Percentiles rank a stretch among this genome's conserved stretches.
These are phyloP conservation scores for Colletotrichum shisoi DNA, from an alignment of 2,329 filamentous ascomycete species.

Conservation along the genomic window DNA sequence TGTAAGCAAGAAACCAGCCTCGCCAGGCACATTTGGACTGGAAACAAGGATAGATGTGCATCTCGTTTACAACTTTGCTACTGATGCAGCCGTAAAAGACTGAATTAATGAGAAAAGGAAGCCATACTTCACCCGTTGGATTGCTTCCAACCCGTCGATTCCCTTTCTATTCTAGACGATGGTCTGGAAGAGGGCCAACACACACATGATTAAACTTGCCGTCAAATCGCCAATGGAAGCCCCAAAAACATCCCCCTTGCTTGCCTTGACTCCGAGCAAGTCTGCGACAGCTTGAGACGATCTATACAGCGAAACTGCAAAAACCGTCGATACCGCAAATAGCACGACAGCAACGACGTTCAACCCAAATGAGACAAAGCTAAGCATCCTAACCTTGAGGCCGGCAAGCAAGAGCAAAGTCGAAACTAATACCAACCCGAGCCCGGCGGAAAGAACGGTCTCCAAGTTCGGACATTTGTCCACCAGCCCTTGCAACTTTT, in stretches of 20 bases:
- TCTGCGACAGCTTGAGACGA: conserved; percentile 10
- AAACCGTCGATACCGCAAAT: not conserved
- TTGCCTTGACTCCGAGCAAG: not conserved
- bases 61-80: too few relatives aligned
- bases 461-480: conserved; percentile 9
- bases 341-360: not conserved
- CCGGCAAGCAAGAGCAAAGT: conserved; percentile 6
- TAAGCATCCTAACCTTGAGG: conserved; percentile 13
- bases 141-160: not conserved
- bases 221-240: not conserved
- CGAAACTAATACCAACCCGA: not conserved
- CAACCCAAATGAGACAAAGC: conserved; percentile 3
- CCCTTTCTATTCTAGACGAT: not conserved
- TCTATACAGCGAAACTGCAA: not conserved
- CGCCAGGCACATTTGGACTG: too few relatives aligned
- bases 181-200: not conserved
- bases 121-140: not conserved
- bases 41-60: too few relatives aligned
- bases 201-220: conserved; percentile 3
- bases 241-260: conserved; percentile 6
- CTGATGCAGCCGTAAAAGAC: too few relatives aligned
- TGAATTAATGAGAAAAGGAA: not conserved
- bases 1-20: too few relatives aligned
- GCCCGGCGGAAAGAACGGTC: conserved; percentile 3
- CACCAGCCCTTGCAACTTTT: conserved; percentile 7